Conservation (phyloP, 2,329 filamentous ascomycete genomes). For the Leptodontidium sp. region DNA sequence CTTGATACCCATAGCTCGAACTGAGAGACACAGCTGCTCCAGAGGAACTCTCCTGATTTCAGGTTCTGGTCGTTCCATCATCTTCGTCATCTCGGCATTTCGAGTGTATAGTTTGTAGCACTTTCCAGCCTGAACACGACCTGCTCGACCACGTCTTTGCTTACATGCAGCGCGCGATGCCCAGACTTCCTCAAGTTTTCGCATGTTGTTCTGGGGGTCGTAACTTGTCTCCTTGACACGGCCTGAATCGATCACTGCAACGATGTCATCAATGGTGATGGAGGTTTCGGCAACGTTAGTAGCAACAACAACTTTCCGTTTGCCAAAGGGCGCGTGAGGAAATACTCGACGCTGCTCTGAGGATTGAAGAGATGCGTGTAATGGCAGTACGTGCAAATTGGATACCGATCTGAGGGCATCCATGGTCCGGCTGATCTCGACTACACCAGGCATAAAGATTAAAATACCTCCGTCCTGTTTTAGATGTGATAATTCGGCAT, state of each 20-base stretch:
- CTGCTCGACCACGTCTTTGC: slow-evolving; percentile 90
- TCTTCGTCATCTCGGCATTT: slow-evolving; percentile 79
- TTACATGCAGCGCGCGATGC: slow-evolving; percentile 93
- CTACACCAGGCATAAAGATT: slow-evolving; percentile 92
- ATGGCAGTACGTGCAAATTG: slow-evolving; percentile 79
- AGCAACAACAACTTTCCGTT: slow-evolving; percentile 90
- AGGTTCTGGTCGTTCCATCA: slow-evolving; percentile 88
- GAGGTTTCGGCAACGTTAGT: slow-evolving; percentile 99
- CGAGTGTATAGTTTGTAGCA: slow-evolving; percentile 97
- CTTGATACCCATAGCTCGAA: slow-evolving; percentile 91
- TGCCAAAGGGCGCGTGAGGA: slow-evolving; percentile 74
- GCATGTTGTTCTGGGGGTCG: slow-evolving; percentile 91
- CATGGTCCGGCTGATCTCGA: slow-evolving; percentile 87
- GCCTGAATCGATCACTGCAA: slow-evolving; percentile 94
- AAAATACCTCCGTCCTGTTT: slow-evolving; percentile 84
- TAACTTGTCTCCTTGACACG: slow-evolving; percentile 97
- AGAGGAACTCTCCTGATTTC: slow-evolving; percentile 93
- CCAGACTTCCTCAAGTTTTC: slow-evolving; percentile 93
- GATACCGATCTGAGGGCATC: slow-evolving; percentile 70
- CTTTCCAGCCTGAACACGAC: slow-evolving; percentile 86
- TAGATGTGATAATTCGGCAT: slow-evolving; percentile 71
- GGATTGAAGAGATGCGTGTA: slow-evolving; percentile 92
- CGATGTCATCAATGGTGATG: slow-evolving; percentile 97
- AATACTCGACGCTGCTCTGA: slow-evolving; percentile 91
- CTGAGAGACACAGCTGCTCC: slow-evolving; percentile 92